These are phyloP conservation scores for Starmerella ratchasimensis DNA, from an alignment of 805 yeast genomes.

Conservation along the genomic window DNA sequence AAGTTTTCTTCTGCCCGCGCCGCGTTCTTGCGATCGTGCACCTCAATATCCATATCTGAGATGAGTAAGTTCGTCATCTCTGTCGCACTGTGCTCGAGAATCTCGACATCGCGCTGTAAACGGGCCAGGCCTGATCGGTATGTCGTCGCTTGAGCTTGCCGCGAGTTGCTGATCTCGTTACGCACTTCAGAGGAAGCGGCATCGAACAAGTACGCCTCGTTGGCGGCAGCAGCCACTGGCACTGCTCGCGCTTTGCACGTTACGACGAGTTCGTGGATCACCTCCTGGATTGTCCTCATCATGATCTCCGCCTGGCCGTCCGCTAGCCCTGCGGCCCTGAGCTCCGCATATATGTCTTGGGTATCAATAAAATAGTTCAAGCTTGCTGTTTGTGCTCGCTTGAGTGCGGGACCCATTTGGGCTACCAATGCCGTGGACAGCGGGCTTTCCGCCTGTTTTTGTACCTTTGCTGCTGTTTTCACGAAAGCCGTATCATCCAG, in stretches of 20 bases:
- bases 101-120: conserved; percentile 57
- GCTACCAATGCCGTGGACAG: too few species aligned
- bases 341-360: conserved; percentile 41
- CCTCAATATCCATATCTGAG: conserved; percentile 69
- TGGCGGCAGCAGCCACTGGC: conserved; percentile 57
- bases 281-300: conserved; percentile 32
- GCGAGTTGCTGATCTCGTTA: conserved; percentile 58
- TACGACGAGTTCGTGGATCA: conserved; percentile 26
- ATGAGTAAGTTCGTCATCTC: conserved; percentile 45
- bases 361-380: conserved; percentile 40
- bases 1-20: conserved; percentile 62
- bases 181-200: conserved; percentile 82
- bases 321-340: conserved; percentile 45
- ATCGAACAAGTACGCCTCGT: conserved; percentile 76
- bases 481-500: too few species aligned
- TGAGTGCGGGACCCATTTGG: too few species aligned
- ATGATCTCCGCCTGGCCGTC: conserved; percentile 47
- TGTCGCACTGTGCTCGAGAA: conserved; percentile 62
- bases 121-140: conserved; percentile 52
- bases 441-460: too few species aligned
- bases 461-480: too few species aligned
- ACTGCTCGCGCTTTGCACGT: conserved; percentile 26
- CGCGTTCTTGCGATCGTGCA: conserved; percentile 75
- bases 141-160: conserved; percentile 58
- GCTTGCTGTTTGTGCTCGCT: too few species aligned